A percentile compares a stretch with the other conserved stretches of the same genome.
phyloP scores from a whole-genome alignment of 768 basidiomycete species.

The Suillus subaureus region DNA sequence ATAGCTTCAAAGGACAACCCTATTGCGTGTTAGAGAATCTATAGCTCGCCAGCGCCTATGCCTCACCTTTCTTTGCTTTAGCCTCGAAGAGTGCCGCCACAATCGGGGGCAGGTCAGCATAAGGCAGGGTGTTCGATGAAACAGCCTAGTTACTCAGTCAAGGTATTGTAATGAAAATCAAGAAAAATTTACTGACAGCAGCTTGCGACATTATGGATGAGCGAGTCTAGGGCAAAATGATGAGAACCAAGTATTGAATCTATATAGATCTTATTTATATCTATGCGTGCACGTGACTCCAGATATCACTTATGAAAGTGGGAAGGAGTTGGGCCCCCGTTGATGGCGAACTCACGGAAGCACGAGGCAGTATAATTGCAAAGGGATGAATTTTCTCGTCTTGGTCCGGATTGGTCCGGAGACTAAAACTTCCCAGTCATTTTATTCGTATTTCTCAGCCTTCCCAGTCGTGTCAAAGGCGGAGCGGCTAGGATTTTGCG shows the following conservation, averaged over 20 bases:
- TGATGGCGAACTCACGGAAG: constrained; percentile 8
- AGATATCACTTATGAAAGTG: constrained; percentile 8
- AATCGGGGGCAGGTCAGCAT: constrained; percentile 54
- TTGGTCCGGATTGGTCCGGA: neutral
- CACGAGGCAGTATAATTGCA: neutral
- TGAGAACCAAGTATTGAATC: constrained; percentile 4
- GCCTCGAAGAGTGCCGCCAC: constrained; percentile 57
- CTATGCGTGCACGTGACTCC: constrained; percentile 2
- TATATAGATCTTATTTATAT: constrained; percentile 21
- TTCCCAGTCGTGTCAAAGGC: neutral
- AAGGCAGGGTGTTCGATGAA: constrained; percentile 45
- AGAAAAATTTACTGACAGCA: constrained; percentile 33
- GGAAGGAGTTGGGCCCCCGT: neutral
- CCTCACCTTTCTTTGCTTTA: constrained; percentile 63
- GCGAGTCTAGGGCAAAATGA: neutral
- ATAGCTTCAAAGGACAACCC: constrained; percentile 73
- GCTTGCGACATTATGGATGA: constrained; percentile 38
- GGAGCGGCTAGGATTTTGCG: neutral
- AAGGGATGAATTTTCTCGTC: constrained; percentile 8
- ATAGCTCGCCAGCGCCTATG: constrained; percentile 2
- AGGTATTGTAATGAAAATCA: neutral
- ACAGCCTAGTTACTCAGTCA: constrained; percentile 23
- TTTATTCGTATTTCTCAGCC: neutral
- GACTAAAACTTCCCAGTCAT: neutral
- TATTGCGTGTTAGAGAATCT: constrained; percentile 23